Base-by-base conservation (phyloP, 768 basidiomycete species). In the Naganishia kalamii region DNA sequence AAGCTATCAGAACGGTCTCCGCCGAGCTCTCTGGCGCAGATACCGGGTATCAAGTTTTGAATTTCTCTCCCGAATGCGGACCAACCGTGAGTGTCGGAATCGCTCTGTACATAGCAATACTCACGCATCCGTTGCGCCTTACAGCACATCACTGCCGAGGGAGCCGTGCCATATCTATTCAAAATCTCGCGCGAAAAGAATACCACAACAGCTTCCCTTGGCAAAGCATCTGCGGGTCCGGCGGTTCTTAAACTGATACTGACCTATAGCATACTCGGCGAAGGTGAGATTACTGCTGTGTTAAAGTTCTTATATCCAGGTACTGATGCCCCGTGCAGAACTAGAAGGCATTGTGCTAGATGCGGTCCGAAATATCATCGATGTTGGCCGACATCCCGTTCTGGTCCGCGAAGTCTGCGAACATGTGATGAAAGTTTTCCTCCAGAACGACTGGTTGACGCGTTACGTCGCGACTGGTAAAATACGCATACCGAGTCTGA, bases 151-250 rank as follows among this genome's bases (percentile, higher is more conserved):
- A 86, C 88, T 2, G 89, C 89, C 0, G 78, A 80, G 1, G 87
- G 86, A 74, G 84, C 90, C 0, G 86, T 86, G 1, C 85, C 87
- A 68, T 91, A 88, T 73, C 71, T 96, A 46, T 96, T 93, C 78
- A 85, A 85, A 50, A 81, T 92, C n/a, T 83, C 86, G 11, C 37
- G 40, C 23, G 37, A 7, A 12, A n/a, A 35, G 15, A 57, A 25
- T 12, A 23, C 35, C 8, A 23, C 35, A 15, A 10, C 33, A 23
- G 54, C n/a, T 13, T 23, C 23, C 33, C 3, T 15, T n/a, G 32
- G n/a, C 8, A 57, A 8, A 23, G 3, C 37, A 27, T n/a, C 87
- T 88, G 63, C 80, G 85, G 0, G 78, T 89, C 44, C 80, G 77
- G 66, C 62, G 4, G 64, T 71, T 0, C 65, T 75, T 0, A 46